phyloP scores from a whole-genome alignment of 345 rosid species.

The Orychophragmus violaceus region DNA sequence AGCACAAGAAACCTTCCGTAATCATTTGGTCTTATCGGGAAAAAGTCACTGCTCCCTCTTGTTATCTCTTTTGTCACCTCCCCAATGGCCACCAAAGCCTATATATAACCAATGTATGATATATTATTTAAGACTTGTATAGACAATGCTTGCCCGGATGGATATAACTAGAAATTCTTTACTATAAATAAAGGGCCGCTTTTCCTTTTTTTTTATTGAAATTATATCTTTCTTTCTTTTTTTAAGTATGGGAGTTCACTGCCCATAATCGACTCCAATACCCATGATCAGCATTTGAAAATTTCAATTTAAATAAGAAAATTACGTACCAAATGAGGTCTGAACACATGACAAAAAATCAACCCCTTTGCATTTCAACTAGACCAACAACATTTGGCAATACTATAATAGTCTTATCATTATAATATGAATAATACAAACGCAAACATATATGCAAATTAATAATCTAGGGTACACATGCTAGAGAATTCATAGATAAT shows the following conservation, averaged over 20 bases:
- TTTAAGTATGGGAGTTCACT: too few relatives aligned
- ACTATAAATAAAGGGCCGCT: background rate
- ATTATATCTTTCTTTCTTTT: too few relatives aligned
- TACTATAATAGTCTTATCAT: too few relatives aligned
- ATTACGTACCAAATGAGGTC: too few relatives aligned
- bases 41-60: conserved; percentile 35
- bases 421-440: background rate
- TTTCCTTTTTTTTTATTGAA: too few relatives aligned
- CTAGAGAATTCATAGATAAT: background rate
- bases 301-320: too few relatives aligned
- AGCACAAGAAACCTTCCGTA: conserved; percentile 45
- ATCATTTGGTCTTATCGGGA: conserved; percentile 40
- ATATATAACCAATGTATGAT: background rate
- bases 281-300: too few relatives aligned
- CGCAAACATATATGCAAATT: background rate
- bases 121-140: background rate
- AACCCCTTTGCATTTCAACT: too few relatives aligned
- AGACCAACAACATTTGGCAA: too few relatives aligned
- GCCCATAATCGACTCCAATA: too few relatives aligned
- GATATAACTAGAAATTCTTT: background rate
- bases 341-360: too few relatives aligned
- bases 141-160: background rate
- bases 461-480: background rate
- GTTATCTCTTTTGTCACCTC: conserved; percentile 47
- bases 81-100: conserved; percentile 51